Evolutionary conservation across 768 basidiomycete genomes (phyloP), one percentile per base, ranked within the genome.

Genomic region (Russula olivacea): DNA sequence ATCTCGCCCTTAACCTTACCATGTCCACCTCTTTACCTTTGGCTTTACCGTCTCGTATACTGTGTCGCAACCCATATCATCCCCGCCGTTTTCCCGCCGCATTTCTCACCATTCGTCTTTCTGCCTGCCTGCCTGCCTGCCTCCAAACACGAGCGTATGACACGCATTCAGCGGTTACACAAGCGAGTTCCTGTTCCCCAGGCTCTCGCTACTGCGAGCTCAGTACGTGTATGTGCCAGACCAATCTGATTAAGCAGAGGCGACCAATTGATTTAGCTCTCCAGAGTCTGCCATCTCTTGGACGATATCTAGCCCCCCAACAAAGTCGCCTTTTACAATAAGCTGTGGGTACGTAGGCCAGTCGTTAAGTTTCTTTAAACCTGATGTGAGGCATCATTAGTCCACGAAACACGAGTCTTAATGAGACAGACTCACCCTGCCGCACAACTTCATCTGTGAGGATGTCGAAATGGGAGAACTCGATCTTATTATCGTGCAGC

Each of bases 251-350:
- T 38, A 64, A 59, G 66, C 66, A 12, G 71, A 53, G 1, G 21
- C 9, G 2, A 60, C 12, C 28, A 78, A 34, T 54, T 89, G 84
- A 58, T 78, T 72, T 61, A 95, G 81, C 75, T 97, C 94, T 23
- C 88, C 92, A 62, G 71, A 86, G 36, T 87, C 83, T 15, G 82
- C 83, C 89, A 95, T 89, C 76, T 98, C 96, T 72, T 85, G 83
- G 25, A 95, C 83, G 56, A 98, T 87, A 72, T 99, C 96, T 56
- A 98, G 75, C 4, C 96, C 96, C n/a, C 96, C 96, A 17, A 97
- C 86, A 19, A 99, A 80, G 72, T 98, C 93, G 23, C 97, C 95
- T 3, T 91, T 84, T 55, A 93, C 78, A 66, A 94, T 88, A 23
- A 96, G 73, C 79, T 80, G 74, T 3, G 81, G 81, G 74, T 79